phyloP scores from a whole-genome alignment of 352 stramenopile species.

The Blastocystis sp. region DNA sequence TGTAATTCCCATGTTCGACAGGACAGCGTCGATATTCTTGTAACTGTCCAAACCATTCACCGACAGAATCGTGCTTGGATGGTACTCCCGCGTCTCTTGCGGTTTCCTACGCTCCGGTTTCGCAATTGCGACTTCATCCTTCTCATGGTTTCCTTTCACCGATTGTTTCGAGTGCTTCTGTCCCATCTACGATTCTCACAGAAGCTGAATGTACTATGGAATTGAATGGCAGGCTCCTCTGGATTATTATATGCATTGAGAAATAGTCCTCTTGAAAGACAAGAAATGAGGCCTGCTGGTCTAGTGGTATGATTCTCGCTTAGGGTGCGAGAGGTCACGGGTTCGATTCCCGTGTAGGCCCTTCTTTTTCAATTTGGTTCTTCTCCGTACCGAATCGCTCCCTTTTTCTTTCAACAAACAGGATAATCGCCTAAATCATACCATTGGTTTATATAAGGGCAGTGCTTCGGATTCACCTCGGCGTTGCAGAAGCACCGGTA shows the following conservation, averaged over 20 bases:
- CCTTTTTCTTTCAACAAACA: slow-evolving; percentile 17
- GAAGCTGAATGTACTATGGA: not conserved
- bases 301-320: slow-evolving; percentile 58
- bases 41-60: not conserved
- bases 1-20: slow-evolving; percentile 24
- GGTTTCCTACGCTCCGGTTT: not conserved
- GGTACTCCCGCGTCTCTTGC: not conserved
- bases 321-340: slow-evolving; percentile 57
- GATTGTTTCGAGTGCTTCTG: slow-evolving; percentile 3
- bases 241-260: not conserved
- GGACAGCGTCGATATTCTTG: slow-evolving; percentile 12
- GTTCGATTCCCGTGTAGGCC: slow-evolving; percentile 57
- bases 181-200: not conserved
- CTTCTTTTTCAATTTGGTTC: not conserved
- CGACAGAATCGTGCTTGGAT: not conserved
- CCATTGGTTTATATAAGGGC: slow-evolving; percentile 54
- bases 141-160: not conserved
- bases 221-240: not conserved
- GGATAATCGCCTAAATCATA: slow-evolving; percentile 37
- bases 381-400: not conserved
- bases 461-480: slow-evolving; percentile 43
- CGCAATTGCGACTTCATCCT: not conserved
- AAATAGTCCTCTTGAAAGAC: too few species aligned
- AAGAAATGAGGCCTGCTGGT: slow-evolving; percentile 32
- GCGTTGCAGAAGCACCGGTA: slow-evolving; percentile 50